A percentile compares a stretch with the other conserved stretches of the same genome.
Evolutionary conservation across 2,329 filamentous ascomycete genomes (phyloP).

Genomic region (Neospermospora avenae): DNA sequence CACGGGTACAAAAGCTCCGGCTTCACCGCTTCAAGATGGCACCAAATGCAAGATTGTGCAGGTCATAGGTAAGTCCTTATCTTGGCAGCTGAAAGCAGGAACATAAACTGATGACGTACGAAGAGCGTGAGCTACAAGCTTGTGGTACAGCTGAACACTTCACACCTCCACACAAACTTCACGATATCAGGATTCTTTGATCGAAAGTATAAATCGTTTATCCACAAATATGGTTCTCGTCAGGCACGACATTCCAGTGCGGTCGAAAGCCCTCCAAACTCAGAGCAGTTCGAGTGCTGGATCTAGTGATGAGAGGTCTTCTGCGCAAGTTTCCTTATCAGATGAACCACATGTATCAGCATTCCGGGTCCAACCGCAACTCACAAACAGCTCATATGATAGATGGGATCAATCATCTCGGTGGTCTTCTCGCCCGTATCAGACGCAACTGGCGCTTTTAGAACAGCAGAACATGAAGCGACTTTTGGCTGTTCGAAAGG

Average conservation of each 20-base stretch:
- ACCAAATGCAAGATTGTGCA: neutral
- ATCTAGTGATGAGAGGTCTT: neutral
- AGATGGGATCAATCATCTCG: neutral
- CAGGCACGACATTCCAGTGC: neutral
- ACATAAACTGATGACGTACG: neutral
- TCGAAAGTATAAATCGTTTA: neutral
- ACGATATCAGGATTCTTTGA: neutral
- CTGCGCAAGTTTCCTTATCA: neutral
- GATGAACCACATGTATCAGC: neutral
- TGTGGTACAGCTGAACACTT: neutral
- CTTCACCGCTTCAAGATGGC: neutral
- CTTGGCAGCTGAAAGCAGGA: conserved; percentile 1
- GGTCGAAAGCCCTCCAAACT: neutral
- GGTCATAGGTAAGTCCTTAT: neutral
- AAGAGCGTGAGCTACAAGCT: neutral
- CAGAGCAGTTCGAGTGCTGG: neutral
- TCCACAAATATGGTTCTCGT: conserved; percentile 4
- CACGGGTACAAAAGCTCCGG: neutral
- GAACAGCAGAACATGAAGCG: conserved; percentile 3
- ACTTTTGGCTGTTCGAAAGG: neutral
- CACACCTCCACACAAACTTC: neutral
- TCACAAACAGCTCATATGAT: neutral
- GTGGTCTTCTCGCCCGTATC: neutral
- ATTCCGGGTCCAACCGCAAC: neutral
- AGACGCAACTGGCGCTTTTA: neutral